Conservation (phyloP, 2,329 filamentous ascomycete species). For the Alternaria rosae region DNA sequence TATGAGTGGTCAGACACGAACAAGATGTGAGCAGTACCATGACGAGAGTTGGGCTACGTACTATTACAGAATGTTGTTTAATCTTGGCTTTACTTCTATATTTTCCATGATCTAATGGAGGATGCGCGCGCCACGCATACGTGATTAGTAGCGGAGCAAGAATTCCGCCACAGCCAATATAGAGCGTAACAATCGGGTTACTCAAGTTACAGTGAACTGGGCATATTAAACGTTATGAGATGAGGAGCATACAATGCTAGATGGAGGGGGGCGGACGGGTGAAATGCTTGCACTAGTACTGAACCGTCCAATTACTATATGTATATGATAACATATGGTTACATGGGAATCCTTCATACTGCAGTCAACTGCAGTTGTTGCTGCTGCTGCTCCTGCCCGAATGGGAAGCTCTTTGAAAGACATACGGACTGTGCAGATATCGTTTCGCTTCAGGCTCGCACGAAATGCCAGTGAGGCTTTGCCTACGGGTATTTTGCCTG, state of each 20-base stretch:
- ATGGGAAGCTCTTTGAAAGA: background rate
- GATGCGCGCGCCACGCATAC: too few relatives aligned
- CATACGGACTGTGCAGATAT: background rate
- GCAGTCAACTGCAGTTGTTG: background rate
- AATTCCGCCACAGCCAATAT: background rate
- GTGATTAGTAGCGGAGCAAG: background rate
- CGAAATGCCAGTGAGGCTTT: slow-evolving; percentile 23
- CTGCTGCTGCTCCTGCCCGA: background rate
- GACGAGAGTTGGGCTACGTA: background rate
- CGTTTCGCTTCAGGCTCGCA: background rate
- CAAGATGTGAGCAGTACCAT: background rate
- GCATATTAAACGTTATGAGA: background rate
- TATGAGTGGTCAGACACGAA: background rate
- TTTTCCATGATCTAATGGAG: background rate
- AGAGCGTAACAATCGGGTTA: background rate
- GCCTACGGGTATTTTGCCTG: slow-evolving; percentile 10
- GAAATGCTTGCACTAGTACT: background rate
- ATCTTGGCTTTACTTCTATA: background rate
- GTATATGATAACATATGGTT: background rate
- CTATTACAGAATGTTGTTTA: background rate
- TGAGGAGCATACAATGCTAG: background rate
- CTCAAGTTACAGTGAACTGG: background rate
- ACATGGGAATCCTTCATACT: background rate
- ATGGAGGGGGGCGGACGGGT: background rate
- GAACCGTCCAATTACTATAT: background rate